Base-by-base conservation (phyloP, 176 grass and related monocot species). In the Bromus sterilis region DNA sequence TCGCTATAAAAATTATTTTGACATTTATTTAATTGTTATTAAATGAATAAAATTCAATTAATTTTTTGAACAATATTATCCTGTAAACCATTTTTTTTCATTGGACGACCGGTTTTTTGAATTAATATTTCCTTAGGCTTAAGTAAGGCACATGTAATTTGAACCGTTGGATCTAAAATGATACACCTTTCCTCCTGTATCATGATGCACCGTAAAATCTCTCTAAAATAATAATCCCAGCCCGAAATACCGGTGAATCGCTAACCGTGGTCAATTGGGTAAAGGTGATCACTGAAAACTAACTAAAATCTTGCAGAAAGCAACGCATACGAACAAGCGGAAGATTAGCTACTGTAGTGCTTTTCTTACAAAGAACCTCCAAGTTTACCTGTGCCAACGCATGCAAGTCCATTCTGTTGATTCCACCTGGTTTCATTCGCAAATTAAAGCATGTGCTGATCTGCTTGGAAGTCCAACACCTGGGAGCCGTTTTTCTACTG, bases 251-350 rank as follows among this genome's bases (percentile, higher is more conserved):
- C 33, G 69, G 69, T 51, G 48, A 84, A 84, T 79, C 28, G 51
- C 70, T 78, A 89, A 75, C 82, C 34, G 77, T 91, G 85, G 78
- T 86, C 83, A 36, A 14, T 43, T 32, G 33, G 82, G 84, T 70
- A 92, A 89, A 88, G 87, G 84, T 72, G 80, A 86, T 88, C 84
- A 78, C 77, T 75, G 68, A 88, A 83, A 88, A 89, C 60, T 86
- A 89, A 83, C 83, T 68, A 41, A 42, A 80, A 92, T 94, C 87
- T 83, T 56, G 33, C 60, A 61, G 93, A 94, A 70, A 86, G 84
- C 84, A 77, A 92, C 84, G 56, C 35, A 9, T 61, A 0, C 3
- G 0, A 28, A 74, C 78, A 28, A 63, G 33, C 35, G 78, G 55
- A 16, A 63, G 61, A 68, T 49, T 77, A 31, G 12, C 46, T 82